Evolutionary conservation across 2,329 filamentous ascomycete genomes (phyloP), one percentile per base, ranked within the genome.

Genomic region (Plectosphaerella plurivora): DNA sequence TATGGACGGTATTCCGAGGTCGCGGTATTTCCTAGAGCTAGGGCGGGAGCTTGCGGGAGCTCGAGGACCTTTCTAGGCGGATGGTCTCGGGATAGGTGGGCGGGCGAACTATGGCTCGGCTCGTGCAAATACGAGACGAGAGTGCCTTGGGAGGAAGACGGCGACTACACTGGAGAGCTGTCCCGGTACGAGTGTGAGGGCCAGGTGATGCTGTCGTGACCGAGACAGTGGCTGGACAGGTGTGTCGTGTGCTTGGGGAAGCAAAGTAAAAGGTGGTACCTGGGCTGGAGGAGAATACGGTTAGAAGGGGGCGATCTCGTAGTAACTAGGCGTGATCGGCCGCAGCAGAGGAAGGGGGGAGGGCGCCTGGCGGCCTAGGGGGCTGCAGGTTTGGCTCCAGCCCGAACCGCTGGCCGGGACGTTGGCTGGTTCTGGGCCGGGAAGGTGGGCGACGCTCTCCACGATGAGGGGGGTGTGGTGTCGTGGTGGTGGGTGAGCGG

Each of bases 401-500:
- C 41, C 41, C 41, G 41, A 16, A n/a, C 41, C 41, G 41, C 41
- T 44, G 10, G 16, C 41, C 41, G 41, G 41, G 41, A 44, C 41
- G 41, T 44, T 44, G 41, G 41, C 16, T 44, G 41, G 41, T 44
- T 12, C 10, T 44, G 41, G 18, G 41, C 16, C n/a, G 41, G 15
- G 41, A 18, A 12, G 41, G 41, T 44, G 41, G 16, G 41, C 16
- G 16, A 44, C n/a, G 25, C 28, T 33, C 28, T 33, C 28, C 28
- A 44, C n/a, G 41, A 44, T 44, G 41, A 12, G 16, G 41, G 41
- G 7, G 41, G 41, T 44, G 37, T 37, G 35, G 22, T 41, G 47
- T 36, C 35, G 33, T 47, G 45, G 45, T 47, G 45, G 45, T 47
- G 28, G 28, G 28, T 33, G 28, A n/a, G 47, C 47, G 47, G 47